These are phyloP conservation scores for Xylaria sp. DNA, from an alignment of 2,329 filamentous ascomycete genomes.

Conservation along the genomic window DNA sequence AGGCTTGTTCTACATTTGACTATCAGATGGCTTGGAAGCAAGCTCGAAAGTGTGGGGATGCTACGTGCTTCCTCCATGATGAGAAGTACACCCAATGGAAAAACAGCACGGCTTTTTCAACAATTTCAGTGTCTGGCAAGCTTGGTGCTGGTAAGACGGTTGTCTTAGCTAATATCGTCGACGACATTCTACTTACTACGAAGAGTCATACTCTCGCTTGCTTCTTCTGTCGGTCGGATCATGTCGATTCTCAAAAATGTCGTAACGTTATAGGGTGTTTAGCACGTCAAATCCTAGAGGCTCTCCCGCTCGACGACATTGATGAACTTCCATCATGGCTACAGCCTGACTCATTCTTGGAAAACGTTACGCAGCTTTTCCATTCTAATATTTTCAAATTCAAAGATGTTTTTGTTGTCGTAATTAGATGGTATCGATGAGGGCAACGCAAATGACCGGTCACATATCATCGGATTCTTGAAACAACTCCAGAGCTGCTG, in stretches of 20 bases:
- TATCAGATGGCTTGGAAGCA: constrained; percentile 56
- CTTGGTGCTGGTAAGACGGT: constrained; percentile 60
- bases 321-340: neutral
- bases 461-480: constrained; percentile 13
- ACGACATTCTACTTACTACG: constrained; percentile 51
- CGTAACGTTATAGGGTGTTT: constrained; percentile 33
- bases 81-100: constrained; percentile 20
- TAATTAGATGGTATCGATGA: constrained; percentile 33
- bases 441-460: constrained; percentile 4
- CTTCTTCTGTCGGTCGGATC: constrained; percentile 52
- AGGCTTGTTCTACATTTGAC: constrained; percentile 56
- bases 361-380: constrained; percentile 6
- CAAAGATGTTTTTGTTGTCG: constrained; percentile 18
- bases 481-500: constrained; percentile 6
- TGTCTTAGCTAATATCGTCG: constrained; percentile 57
- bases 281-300: constrained; percentile 30
- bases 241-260: constrained; percentile 11
- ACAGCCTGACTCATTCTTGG: neutral
- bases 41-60: constrained; percentile 54
- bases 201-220: constrained; percentile 32
- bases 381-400: neutral
- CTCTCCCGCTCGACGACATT: neutral
- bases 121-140: constrained; percentile 54
- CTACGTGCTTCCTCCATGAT: constrained; percentile 42
- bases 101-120: constrained; percentile 26